Base-by-base conservation (phyloP, 169 alveolate species). In the Plasmodium yoelii region DNA sequence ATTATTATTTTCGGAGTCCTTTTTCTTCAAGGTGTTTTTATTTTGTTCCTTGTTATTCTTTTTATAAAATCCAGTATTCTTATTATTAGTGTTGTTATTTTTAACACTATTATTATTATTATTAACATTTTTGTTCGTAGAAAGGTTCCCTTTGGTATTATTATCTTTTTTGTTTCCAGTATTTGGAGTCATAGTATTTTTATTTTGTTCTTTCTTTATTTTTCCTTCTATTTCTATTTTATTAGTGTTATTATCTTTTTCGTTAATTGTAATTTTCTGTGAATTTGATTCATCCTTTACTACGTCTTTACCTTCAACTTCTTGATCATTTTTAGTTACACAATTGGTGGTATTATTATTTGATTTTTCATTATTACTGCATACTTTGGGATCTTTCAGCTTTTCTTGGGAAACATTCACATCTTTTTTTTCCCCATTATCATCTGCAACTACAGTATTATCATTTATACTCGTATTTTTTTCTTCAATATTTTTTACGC, bases 191-290 rank as follows among this genome's bases (percentile, higher is more conserved):
- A 12, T 51, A 1, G 59, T 15, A 51, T 15, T 51, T 51, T 13
- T 13, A 24, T 46, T 68, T 15, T 18, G 18, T 42, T 9, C 12
- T 24, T 46, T 28, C 69, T 13, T 60, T 51, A 44, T 49, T 39
- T 44, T 51, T 39, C 55, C 19, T 47, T 60, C 60, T 13, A 42
- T 73, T 19, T n/a, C 69, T 24, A 56, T 64, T 18, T 57, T 18
- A 57, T 73, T 73, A 18, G 19, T 13, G 42, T 42, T 67, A 34
- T 44, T 56, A 42, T n/a, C 42, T 18, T 49, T 73, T 63, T 63
- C 71, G 63, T 57, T 42, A 26, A n/a, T 15, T 42, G 26, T 18
- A 8, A 22, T 28, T 56, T 64, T 56, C 47, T 44, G 13, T 47
- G 18, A 57, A 28, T 19, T 46, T 26, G 18, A 51, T 8, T 49